Conservation (phyloP, 2,329 filamentous ascomycete species). For the Fusarium irregulare region DNA sequence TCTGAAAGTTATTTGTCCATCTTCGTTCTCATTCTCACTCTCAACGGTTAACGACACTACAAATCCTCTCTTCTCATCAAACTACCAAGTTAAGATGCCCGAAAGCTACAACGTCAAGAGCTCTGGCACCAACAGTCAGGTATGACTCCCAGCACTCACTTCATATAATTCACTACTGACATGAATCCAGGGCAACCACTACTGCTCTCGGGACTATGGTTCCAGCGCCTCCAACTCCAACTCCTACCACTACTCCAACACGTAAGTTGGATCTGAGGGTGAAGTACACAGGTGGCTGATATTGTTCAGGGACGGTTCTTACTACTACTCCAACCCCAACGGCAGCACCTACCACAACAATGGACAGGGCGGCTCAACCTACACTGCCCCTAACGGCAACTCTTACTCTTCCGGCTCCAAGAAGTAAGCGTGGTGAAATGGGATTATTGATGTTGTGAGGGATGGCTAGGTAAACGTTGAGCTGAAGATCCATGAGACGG, state of each 20-base stretch:
- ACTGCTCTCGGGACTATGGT: slow-evolving; percentile 73
- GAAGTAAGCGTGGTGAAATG: slow-evolving; percentile 12
- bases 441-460: not conserved
- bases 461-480: not conserved
- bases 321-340: slow-evolving; percentile 78
- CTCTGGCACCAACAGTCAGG: slow-evolving; percentile 72
- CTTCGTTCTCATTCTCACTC: not conserved
- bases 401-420: slow-evolving; percentile 21
- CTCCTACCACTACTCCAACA: slow-evolving; percentile 76
- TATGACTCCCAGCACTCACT: slow-evolving; percentile 45
- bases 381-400: slow-evolving; percentile 66
- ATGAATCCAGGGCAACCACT: slow-evolving; percentile 70
- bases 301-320: slow-evolving; percentile 67
- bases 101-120: slow-evolving; percentile 57
- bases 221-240: slow-evolving; percentile 66
- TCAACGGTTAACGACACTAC: not conserved
- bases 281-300: not conserved
- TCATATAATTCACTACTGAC: not conserved
- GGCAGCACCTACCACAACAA: slow-evolving; percentile 76
- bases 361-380: slow-evolving; percentile 67
- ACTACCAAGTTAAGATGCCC: slow-evolving; percentile 21
- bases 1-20: not conserved
- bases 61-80: not conserved
- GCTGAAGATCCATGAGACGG: not conserved
- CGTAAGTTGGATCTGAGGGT: slow-evolving; percentile 50